Conservation (phyloP, 108 stramenopile genomes). For the Fragilariopsis cylindrus region DNA sequence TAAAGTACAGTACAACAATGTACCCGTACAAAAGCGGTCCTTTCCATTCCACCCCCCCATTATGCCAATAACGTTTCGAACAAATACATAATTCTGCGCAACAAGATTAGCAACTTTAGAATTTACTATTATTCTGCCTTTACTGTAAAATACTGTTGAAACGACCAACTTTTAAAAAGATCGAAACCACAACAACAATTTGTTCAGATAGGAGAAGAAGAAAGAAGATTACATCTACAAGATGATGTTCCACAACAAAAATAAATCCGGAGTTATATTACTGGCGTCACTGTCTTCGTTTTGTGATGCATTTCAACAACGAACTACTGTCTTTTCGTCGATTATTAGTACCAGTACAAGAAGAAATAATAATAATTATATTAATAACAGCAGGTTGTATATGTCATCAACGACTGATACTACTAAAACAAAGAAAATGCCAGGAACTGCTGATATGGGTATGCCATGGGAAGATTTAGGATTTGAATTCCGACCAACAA, state of each 20-base stretch:
- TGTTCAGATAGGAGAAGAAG: too few relatives aligned
- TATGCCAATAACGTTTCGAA: too few relatives aligned
- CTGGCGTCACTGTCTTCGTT: background rate
- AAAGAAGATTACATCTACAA: too few relatives aligned
- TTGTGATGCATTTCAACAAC: conserved; percentile 15
- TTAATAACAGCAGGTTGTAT: background rate
- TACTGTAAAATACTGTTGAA: too few relatives aligned
- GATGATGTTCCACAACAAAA: conserved; percentile 1
- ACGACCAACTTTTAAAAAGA: too few relatives aligned
- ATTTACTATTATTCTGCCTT: too few relatives aligned
- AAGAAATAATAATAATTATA: background rate
- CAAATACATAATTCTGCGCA: too few relatives aligned
- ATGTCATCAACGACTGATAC: conserved; percentile 1
- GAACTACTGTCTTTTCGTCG: background rate
- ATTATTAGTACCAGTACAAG: background rate
- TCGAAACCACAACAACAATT: too few relatives aligned
- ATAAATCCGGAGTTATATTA: background rate
- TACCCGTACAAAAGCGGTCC: too few relatives aligned
- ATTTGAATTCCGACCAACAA: conserved; percentile 94
- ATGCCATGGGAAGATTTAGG: conserved; percentile 91
- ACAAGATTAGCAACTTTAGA: too few relatives aligned
- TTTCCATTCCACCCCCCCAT: too few relatives aligned
- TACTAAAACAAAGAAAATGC: conserved; percentile 35
- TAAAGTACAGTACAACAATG: too few relatives aligned
- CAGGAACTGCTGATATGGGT: conserved; percentile 87